Conservation (phyloP, 306 rosid genomes). For the Castanea sativa region DNA sequence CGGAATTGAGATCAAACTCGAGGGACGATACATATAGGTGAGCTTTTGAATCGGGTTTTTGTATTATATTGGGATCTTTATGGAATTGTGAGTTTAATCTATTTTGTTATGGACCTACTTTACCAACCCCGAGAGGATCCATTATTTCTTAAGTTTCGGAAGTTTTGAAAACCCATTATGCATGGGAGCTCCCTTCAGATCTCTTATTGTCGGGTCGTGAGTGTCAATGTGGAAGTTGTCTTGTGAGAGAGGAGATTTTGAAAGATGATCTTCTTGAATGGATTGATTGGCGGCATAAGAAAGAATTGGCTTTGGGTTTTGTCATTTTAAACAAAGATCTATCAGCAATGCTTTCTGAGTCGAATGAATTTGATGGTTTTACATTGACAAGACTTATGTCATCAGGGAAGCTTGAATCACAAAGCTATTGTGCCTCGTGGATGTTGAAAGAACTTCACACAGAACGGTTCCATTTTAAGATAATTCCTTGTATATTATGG, state of each 20-base stretch:
- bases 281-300: conserved; percentile 73
- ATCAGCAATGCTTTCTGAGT: conserved; percentile 33
- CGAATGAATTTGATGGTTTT: conserved; percentile 61
- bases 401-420: conserved; percentile 65
- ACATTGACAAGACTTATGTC: conserved; percentile 57
- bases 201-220: conserved; percentile 40
- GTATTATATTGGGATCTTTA: conserved; percentile 66
- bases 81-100: conserved; percentile 56
- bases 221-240: conserved; percentile 58
- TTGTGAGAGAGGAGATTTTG: conserved; percentile 48
- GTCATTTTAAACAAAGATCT: too few species aligned
- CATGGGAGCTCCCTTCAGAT: conserved; percentile 66
- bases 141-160: conserved; percentile 32
- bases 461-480: conserved; percentile 27
- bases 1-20: conserved; percentile 30
- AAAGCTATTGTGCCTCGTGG: conserved; percentile 48
- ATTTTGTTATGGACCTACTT: conserved; percentile 58
- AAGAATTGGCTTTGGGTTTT: conserved; percentile 69
- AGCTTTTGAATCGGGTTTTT: conserved; percentile 63
- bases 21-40: conserved; percentile 35
- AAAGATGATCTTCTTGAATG: conserved; percentile 66
- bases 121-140: conserved; percentile 30
- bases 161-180: conserved; percentile 33
- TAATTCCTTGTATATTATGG: conserved; percentile 27
- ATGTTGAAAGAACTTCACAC: conserved; percentile 3